These are phyloP conservation scores for Sarcomyxa edulis DNA, from an alignment of 768 basidiomycete species.

Conservation along the genomic window DNA sequence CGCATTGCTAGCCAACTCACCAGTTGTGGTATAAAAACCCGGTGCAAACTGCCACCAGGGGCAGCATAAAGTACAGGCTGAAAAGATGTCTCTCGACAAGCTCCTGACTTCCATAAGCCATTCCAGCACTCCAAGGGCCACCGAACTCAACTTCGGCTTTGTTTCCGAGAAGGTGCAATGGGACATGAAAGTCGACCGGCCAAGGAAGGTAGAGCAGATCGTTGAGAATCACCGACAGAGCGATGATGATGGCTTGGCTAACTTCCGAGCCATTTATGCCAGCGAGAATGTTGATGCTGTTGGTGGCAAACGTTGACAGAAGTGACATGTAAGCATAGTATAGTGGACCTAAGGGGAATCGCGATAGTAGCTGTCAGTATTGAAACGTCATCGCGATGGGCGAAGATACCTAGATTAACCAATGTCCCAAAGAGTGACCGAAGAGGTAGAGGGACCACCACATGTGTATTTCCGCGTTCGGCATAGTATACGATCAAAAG, in stretches of 20 bases:
- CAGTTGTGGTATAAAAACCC: constrained; percentile 97
- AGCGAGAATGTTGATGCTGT: constrained; percentile 97
- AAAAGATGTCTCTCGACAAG: constrained; percentile 92
- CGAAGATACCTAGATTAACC: constrained; percentile 75
- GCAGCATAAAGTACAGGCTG: constrained; percentile 96
- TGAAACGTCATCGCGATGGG: background rate
- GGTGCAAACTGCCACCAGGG: constrained; percentile 82
- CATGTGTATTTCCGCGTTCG: constrained; percentile 87
- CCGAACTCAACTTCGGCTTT: constrained; percentile 67
- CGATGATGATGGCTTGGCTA: constrained; percentile 88
- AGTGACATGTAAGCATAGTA: constrained; percentile 98
- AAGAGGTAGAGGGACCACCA: constrained; percentile 86
- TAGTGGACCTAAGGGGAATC: constrained; percentile 62
- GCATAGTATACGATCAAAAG: constrained; percentile 96
- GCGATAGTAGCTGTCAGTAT: constrained; percentile 4
- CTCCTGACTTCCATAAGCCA: constrained; percentile 81
- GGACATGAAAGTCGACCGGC: constrained; percentile 70
- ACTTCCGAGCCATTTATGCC: constrained; percentile 98
- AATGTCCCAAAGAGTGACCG: constrained; percentile 69
- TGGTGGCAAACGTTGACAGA: constrained; percentile 93
- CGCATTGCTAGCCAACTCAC: constrained; percentile 39
- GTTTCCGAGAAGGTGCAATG: constrained; percentile 63
- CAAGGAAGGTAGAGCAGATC: constrained; percentile 93
- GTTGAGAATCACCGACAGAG: constrained; percentile 84
- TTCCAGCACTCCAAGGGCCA: constrained; percentile 77